Evolutionary conservation across 2,329 filamentous ascomycete genomes (phyloP).

Genomic region (Colletotrichum sp.): DNA sequence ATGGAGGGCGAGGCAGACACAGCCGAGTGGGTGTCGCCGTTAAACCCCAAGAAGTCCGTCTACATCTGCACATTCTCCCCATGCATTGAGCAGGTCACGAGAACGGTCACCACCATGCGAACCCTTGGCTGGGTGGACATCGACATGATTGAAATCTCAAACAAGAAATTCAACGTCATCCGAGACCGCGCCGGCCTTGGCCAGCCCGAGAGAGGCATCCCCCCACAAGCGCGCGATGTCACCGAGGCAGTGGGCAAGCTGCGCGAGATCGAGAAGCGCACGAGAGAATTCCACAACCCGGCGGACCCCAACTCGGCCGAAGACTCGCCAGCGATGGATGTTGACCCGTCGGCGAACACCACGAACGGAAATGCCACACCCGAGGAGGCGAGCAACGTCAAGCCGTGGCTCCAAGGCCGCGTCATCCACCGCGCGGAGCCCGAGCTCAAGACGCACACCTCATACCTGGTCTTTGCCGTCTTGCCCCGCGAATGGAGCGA

Average conservation of each 20-base stretch:
- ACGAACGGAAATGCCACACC: conserved; percentile 28
- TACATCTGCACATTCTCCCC: conserved; percentile 95
- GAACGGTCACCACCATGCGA: conserved; percentile 82
- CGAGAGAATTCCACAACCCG: conserved; percentile 65
- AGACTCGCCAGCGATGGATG: conserved; percentile 41
- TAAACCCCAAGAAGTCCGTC: conserved; percentile 75
- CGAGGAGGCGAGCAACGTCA: conserved; percentile 34
- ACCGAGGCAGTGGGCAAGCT: conserved; percentile 79
- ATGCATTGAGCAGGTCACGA: conserved; percentile 94
- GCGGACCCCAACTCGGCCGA: conserved; percentile 29
- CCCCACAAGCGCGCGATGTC: conserved; percentile 74
- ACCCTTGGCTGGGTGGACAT: conserved; percentile 89
- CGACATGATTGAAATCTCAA: conserved; percentile 87
- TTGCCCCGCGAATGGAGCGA: conserved; percentile 86
- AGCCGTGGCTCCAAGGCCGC: conserved; percentile 77
- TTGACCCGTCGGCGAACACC: conserved; percentile 35
- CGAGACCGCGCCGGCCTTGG: conserved; percentile 81
- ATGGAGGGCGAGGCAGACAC: conserved; percentile 9
- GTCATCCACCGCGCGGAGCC: conserved; percentile 82
- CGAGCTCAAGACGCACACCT: conserved; percentile 94
- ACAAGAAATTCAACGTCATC: conserved; percentile 80
- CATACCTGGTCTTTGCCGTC: conserved; percentile 93
- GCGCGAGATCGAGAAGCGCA: conserved; percentile 73
- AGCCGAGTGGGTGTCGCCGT: conserved; percentile 58
- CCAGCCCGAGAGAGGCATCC: conserved; percentile 71